phyloP scores from a whole-genome alignment of 352 stramenopile species.

The Phytophthora sp. region DNA sequence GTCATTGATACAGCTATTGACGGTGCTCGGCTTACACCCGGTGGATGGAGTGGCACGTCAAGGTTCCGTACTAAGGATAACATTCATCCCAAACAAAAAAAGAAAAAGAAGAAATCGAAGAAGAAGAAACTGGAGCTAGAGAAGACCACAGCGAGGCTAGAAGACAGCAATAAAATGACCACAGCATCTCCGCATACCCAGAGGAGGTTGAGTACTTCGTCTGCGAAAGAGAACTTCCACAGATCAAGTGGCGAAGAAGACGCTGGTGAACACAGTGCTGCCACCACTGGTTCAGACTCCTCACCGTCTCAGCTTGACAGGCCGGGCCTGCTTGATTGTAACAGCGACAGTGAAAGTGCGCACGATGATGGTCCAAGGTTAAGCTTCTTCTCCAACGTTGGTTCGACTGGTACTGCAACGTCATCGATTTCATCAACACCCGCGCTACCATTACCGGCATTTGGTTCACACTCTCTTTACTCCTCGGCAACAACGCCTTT shows the following conservation, averaged over 20 bases:
- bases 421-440: conserved; percentile 33
- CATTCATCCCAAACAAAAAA: conserved; percentile 26
- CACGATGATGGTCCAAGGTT: conserved; percentile 34
- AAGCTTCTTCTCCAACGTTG: conserved; percentile 46
- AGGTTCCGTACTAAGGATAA: background rate
- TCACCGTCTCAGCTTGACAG: conserved; percentile 20
- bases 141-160: background rate
- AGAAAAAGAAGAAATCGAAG: conserved; percentile 36
- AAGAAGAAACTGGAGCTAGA: conserved; percentile 20
- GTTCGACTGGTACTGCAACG: conserved; percentile 26
- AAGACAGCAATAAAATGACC: background rate
- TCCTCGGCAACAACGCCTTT: conserved; percentile 45
- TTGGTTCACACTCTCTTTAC: conserved; percentile 58
- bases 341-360: conserved; percentile 16
- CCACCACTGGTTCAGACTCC: conserved; percentile 35
- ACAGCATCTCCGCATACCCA: conserved; percentile 4
- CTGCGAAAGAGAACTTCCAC: conserved; percentile 1
- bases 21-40: conserved; percentile 11
- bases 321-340: conserved; percentile 23
- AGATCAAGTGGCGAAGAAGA: conserved; percentile 13
- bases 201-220: background rate
- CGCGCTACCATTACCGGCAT: conserved; percentile 38
- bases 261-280: conserved; percentile 25
- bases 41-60: conserved; percentile 19
- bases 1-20: conserved; percentile 51